These are phyloP conservation scores for Adansonia digitata DNA, from an alignment of 345 rosid genomes.

Conservation along the genomic window DNA sequence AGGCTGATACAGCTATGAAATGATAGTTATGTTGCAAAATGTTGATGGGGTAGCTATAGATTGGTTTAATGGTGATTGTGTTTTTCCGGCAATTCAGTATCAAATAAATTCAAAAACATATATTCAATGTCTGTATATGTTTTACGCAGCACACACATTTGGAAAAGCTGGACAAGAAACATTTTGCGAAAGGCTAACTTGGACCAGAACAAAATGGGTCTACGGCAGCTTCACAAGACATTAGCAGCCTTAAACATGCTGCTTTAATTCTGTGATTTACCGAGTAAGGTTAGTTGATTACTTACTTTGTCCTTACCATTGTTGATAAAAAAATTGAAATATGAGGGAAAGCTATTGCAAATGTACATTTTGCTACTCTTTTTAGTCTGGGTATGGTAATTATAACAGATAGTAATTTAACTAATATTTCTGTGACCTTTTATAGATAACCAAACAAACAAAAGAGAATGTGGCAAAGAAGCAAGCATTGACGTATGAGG, in stretches of 20 bases:
- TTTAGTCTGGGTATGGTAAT: not conserved
- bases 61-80: not conserved
- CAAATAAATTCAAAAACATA: not conserved
- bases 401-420: not conserved
- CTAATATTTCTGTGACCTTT: constrained; percentile 4
- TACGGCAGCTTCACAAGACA: constrained; percentile 40
- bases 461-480: constrained; percentile 87
- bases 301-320: not conserved
- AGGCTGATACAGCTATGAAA: constrained; percentile 3
- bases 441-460: constrained; percentile 67
- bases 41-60: not conserved
- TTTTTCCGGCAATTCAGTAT: not conserved
- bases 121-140: not conserved
- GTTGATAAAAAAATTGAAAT: not conserved
- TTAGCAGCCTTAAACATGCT: constrained; percentile 50
- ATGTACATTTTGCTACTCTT: not conserved
- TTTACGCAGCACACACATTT: constrained; percentile 67
- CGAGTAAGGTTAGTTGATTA: constrained; percentile 57
- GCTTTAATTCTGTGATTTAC: constrained; percentile 63
- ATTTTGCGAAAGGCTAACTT: constrained; percentile 69
- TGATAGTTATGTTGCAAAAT: not conserved
- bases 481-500: constrained; percentile 91
- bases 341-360: not conserved
- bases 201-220: constrained; percentile 49
- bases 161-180: constrained; percentile 82